Evolutionary conservation across 2,329 filamentous ascomycete species (phyloP).

Genomic region (Fusarium liriodendri): DNA sequence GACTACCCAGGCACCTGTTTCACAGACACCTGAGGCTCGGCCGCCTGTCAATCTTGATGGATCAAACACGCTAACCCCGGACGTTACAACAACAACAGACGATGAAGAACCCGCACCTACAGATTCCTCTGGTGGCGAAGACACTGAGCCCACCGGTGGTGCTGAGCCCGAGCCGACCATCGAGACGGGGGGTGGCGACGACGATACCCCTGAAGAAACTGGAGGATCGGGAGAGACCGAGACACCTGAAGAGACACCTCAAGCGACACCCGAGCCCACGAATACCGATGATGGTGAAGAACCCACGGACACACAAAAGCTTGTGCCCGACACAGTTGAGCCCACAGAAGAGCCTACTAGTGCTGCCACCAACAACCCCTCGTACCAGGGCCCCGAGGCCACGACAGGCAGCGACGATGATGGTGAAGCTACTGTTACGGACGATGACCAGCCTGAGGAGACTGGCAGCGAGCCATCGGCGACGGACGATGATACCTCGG

Average conservation of each 20-base stretch:
- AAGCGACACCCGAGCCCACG: not conserved
- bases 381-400: not conserved
- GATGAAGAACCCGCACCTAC: not conserved
- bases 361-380: not conserved
- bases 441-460: not conserved
- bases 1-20: no score
- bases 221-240: not conserved
- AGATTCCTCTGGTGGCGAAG: not conserved
- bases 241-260: not conserved
- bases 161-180: not conserved
- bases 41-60: no score
- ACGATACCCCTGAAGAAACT: not conserved
- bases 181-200: not conserved
- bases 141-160: not conserved
- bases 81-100: not conserved
- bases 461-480: not conserved
- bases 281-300: not conserved
- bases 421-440: not conserved
- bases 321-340: not conserved
- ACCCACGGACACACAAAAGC: no score
- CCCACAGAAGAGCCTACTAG: not conserved
- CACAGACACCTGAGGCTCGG: no score
- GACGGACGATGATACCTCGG: not conserved
- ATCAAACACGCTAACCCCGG: not conserved
- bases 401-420: not conserved